Evolutionary conservation across 129 eudicot species (phyloP).

Genomic region (Deinandra increscens): DNA sequence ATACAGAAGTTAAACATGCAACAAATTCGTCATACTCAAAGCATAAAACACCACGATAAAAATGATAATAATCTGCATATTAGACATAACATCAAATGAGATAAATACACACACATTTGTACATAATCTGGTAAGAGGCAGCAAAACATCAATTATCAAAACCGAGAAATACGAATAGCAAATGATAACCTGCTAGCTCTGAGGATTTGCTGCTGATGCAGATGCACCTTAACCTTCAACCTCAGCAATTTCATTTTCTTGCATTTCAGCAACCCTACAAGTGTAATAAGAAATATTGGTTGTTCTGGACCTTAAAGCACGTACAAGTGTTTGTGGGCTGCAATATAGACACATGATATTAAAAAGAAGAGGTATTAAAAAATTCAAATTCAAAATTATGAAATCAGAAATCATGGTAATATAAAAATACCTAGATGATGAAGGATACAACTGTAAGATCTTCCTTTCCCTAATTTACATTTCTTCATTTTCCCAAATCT

Average conservation of each 20-base stretch:
- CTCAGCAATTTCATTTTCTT: slow-evolving; percentile 97
- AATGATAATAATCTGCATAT: too few species aligned
- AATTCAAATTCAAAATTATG: not conserved
- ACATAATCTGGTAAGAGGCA: too few species aligned
- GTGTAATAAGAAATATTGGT: not conserved
- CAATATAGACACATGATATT: slow-evolving; percentile 28
- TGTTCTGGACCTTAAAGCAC: slow-evolving; percentile 62
- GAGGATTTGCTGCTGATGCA: slow-evolving; percentile 85
- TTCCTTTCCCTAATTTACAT: too few species aligned
- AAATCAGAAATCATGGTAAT: slow-evolving; percentile 12
- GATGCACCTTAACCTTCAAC: slow-evolving; percentile 90
- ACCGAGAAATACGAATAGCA: too few species aligned
- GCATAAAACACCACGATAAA: too few species aligned
- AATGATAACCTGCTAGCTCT: slow-evolving; percentile 80
- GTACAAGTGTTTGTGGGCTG: slow-evolving; percentile 97
- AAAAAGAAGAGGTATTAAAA: not conserved
- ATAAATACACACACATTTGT: too few species aligned
- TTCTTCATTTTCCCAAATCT: too few species aligned
- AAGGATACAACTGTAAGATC: not conserved
- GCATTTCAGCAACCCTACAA: slow-evolving; percentile 94
- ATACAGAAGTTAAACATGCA: too few species aligned
- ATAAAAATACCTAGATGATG: slow-evolving; percentile 13
- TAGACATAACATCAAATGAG: too few species aligned
- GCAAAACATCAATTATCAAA: too few species aligned
- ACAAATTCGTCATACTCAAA: too few species aligned